These are phyloP conservation scores for Colletotrichum camelliae DNA, from an alignment of 2,329 filamentous ascomycete genomes.

Conservation along the genomic window DNA sequence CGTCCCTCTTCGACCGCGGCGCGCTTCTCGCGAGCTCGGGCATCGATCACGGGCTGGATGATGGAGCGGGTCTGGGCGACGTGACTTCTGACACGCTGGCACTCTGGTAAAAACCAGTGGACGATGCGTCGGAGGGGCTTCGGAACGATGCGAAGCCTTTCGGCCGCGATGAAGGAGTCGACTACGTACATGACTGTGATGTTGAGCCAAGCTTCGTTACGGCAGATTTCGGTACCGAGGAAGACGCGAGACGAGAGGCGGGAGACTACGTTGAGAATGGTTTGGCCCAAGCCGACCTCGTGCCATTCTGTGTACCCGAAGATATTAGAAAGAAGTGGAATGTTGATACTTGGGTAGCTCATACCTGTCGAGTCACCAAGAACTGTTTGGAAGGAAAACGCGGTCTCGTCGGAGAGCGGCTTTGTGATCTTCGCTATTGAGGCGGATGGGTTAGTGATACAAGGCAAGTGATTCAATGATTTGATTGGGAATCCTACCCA, in stretches of 20 bases:
- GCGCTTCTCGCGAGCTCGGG: not conserved
- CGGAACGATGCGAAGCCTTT: not conserved
- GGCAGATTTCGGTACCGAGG: not conserved
- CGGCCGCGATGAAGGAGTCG: not conserved
- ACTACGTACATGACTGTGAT: not conserved
- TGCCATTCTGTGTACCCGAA: not conserved
- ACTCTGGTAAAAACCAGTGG: not conserved
- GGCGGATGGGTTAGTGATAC: not conserved
- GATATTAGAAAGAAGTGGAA: not conserved
- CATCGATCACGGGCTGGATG: not conserved
- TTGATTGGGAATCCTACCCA: not conserved
- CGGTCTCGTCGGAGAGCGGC: not conserved
- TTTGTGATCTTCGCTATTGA: not conserved
- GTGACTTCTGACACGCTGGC: not conserved
- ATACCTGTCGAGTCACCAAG: not conserved
- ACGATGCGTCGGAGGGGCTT: not conserved
- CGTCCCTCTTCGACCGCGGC: not conserved
- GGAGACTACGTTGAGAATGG: not conserved
- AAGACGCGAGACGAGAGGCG: not conserved
- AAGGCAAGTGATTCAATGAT: accelerated
- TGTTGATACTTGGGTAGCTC: not conserved
- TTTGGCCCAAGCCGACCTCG: not conserved
- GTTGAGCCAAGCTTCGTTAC: not conserved
- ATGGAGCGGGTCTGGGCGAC: not conserved
- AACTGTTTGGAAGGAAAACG: not conserved